Evolutionary conservation across 108 stramenopile genomes (phyloP), one percentile per base, ranked within the genome.

Genomic region (Cyclotella atomus): DNA sequence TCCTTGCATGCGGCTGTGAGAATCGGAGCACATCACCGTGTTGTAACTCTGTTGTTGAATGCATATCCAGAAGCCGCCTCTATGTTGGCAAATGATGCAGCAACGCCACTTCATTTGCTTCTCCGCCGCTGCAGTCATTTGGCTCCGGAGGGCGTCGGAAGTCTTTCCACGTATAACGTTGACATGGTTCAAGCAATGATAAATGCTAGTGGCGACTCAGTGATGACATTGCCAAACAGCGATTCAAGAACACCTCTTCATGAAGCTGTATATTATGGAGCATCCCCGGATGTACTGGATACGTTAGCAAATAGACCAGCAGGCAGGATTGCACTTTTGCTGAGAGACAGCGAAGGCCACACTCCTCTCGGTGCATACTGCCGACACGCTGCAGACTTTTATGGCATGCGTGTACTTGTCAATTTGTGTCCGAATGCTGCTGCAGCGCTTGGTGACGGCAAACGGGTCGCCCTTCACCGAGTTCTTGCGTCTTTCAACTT

Each of bases 281-380:
- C 68, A 15, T 57, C 55, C 1, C 68, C 68, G 0, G 68, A 52
- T 2, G 68, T 53, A 32, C 45, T 70, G 28, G 36, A 49, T n/a
- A 43, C n/a, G 10, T n/a, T 70, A 25, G 24, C 43, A 0, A 20
- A 70, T 44, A 38, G 55, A 12, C 30, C 29, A 24, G 56, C 43
- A 17, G 68, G 68, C 2, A 44, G 52, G 19, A 28, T 57, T 27
- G 30, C 68, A 19, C 29, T 70, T 2, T 43, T 70, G 32, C 17
- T 56, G 35, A 36, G 68, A 24, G 68, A 70, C 21, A 45, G 28
- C 28, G 68, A 70, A 20, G 68, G 55, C 6, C 55, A 70, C 53
- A n/a, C 68, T 3, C 68, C 68, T 0, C 68, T 70, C 16, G 68
- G 68, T 3, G 55, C 50, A 2, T 70, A 70, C 30, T 70, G 68